phyloP scores from a whole-genome alignment of 2,329 filamentous ascomycete genomes.

The Hypoxylon sp. region DNA sequence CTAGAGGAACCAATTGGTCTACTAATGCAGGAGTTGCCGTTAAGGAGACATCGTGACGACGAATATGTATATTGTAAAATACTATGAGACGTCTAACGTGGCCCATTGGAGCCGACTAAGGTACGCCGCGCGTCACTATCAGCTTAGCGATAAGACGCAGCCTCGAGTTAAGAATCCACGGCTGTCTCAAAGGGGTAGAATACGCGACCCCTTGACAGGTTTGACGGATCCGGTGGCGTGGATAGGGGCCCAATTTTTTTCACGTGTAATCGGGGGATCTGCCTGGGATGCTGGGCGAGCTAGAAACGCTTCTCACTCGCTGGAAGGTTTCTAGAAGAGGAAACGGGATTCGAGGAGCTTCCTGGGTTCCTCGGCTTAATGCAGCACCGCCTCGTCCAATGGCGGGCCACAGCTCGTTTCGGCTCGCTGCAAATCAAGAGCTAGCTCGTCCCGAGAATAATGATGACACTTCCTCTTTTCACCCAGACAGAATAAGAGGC shows the following conservation, averaged over 20 bases:
- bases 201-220: conserved; percentile 48
- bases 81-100: conserved; percentile 20
- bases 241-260: conserved; percentile 50
- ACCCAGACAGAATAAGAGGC: conserved; percentile 18
- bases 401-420: conserved; percentile 2
- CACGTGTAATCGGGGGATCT: conserved; percentile 50
- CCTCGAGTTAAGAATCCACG: conserved; percentile 18
- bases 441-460: conserved; percentile 30
- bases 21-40: conserved; percentile 13
- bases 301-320: conserved; percentile 40
- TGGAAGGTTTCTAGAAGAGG: conserved; percentile 45
- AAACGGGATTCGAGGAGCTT: conserved; percentile 39
- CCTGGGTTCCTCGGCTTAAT: conserved; percentile 44
- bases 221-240: conserved; percentile 51
- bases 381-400: conserved; percentile 44
- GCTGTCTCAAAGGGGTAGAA: conserved; percentile 32
- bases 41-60: conserved; percentile 15
- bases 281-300: conserved; percentile 47
- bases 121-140: conserved; percentile 36
- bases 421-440: conserved; percentile 35
- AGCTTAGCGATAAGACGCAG: conserved; percentile 32
- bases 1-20: conserved; percentile 14
- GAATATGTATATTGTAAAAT: conserved; percentile 16
- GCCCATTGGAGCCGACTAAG: conserved; percentile 16
- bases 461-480: conserved; percentile 33